Base-by-base conservation (phyloP, 2,329 filamentous ascomycete genomes). In the Pseudophaeomoniella oleicola region DNA sequence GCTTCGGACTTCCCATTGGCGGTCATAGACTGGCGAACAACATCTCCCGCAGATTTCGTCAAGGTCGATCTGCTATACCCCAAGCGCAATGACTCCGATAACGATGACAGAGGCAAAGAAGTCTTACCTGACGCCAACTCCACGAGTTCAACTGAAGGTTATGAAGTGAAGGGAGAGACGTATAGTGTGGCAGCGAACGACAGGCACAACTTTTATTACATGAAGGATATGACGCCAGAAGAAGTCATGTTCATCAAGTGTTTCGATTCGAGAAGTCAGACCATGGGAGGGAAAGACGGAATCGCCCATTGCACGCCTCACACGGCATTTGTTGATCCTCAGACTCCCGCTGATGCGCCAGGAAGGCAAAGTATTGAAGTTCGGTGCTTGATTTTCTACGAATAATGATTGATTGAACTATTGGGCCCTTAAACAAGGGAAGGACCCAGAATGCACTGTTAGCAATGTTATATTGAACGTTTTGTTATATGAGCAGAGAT, bases 1-100 rank as follows among this genome's bases (percentile, higher is more conserved):
- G 68, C 82, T 4, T 72, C 75, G 39, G 69, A 80, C 32, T 72
- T 68, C 46, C 81, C 81, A 1, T 64, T 86, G 1, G 78, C 75
- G 0, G 75, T 84, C 19, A 72, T 80, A 1, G 78, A 79, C 34
- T 78, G 75, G 52, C 60, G 71, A 2, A 69, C 68, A 0, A 69
- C 81, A 1, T 50, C 57, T 1, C 68, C 69, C 0, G 50, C 53
- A 1, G 76, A 81, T 44, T 70, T 79, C 37, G 55, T 78, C 9
- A 63, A 68, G 2, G 69, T 80, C 3, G 67, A 76, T 38, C 57
- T 81, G 22, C 58, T 81, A 38, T 81, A 81, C 42, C 76, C 76
- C 0, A 54, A 62, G 39, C 53, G 63, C 22, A 69, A 73, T 35
- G 69, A 73, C 37, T 48, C 50, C 9, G 63, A 66, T 36, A 55